phyloP scores from a whole-genome alignment of 2,329 filamentous ascomycete species.

The Botrytis squamosa region DNA sequence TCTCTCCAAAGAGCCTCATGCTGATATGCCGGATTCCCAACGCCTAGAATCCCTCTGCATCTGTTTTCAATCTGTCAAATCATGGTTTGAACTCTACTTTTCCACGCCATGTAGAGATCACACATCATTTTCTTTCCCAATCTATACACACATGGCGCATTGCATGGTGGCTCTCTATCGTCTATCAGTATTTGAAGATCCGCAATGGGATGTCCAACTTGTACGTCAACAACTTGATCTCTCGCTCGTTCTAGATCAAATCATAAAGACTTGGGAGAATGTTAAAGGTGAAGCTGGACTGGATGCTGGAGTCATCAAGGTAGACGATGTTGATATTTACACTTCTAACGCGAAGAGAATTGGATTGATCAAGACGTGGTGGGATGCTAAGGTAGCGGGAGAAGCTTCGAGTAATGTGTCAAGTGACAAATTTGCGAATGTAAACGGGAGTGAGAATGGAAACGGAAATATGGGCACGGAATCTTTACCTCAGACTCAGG shows the following conservation, averaged over 20 bases:
- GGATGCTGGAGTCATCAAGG: not conserved
- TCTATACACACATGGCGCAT: conserved; percentile 13
- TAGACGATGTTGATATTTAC: not conserved
- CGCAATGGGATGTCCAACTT: conserved; percentile 8
- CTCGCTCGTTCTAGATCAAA: not conserved
- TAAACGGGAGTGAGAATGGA: not conserved
- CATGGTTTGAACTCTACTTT: conserved; percentile 22
- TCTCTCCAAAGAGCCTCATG: not conserved
- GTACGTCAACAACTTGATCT: conserved; percentile 18
- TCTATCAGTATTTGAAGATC: conserved; percentile 14
- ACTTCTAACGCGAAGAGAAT: conserved; percentile 8
- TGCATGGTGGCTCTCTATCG: conserved; percentile 16
- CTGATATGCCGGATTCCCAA: not conserved
- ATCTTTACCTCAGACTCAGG: not conserved
- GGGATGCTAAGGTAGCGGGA: conserved; percentile 12
- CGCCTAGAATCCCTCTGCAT: conserved; percentile 11
- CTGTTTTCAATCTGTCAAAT: conserved; percentile 20
- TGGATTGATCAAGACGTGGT: conserved; percentile 9
- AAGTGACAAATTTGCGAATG: not conserved
- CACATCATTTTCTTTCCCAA: conserved; percentile 1
- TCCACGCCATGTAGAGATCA: not conserved
- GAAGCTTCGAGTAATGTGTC: not conserved
- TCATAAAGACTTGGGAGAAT: not conserved
- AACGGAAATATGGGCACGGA: not conserved
- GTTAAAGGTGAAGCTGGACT: not conserved